These are phyloP conservation scores for Tricholoma terreum DNA, from an alignment of 768 basidiomycete genomes.

Conservation along the genomic window DNA sequence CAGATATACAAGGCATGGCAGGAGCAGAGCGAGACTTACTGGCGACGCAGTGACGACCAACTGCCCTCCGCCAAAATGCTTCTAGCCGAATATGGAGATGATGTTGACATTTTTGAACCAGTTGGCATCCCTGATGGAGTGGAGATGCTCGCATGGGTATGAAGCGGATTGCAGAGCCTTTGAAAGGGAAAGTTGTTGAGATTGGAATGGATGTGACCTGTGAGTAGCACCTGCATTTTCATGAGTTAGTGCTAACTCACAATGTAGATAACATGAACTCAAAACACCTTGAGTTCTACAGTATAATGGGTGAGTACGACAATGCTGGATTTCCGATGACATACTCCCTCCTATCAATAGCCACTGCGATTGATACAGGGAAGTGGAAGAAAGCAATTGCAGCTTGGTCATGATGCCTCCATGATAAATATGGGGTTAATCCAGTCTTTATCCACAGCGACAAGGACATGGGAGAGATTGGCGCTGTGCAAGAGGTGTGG, in stretches of 20 bases:
- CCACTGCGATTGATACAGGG: too few species aligned
- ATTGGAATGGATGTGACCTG: background rate
- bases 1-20: conserved; percentile 27
- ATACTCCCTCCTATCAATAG: too few species aligned
- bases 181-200: background rate
- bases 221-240: too few species aligned
- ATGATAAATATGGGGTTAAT: background rate
- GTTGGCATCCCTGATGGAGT: conserved; percentile 17
- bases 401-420: background rate
- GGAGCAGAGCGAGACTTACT: conserved; percentile 21
- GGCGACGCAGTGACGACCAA: conserved; percentile 20
- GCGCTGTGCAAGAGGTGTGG: too few species aligned
- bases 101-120: conserved; percentile 19
- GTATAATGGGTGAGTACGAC: too few species aligned
- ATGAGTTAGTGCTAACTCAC: too few species aligned
- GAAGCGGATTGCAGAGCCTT: background rate
- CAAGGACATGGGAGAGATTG: too few species aligned
- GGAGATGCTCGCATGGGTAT: conserved; percentile 20
- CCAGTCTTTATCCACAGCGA: background rate
- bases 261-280: too few species aligned
- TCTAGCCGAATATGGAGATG: conserved; percentile 17
- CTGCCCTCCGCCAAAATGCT: conserved; percentile 18
- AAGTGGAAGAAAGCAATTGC: too few species aligned
- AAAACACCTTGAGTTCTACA: too few species aligned
- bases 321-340: background rate